These are phyloP conservation scores for Henckelia pumila DNA, from an alignment of 257 asterid genomes.

Conservation along the genomic window DNA sequence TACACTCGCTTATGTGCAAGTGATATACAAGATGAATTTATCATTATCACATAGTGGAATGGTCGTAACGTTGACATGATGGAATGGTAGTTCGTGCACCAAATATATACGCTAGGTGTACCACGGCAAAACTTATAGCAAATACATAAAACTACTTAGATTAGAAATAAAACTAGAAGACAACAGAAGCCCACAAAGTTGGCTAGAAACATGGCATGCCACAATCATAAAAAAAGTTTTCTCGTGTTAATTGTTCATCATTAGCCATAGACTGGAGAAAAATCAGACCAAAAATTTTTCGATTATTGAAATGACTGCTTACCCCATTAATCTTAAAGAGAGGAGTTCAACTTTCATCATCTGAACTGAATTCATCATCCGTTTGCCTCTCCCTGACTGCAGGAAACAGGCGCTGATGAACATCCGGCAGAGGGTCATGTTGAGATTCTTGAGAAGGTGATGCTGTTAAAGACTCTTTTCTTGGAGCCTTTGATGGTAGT, in stretches of 20 bases:
- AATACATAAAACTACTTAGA: not conserved
- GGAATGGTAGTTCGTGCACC: not conserved
- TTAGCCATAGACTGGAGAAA: not conserved
- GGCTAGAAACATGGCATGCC: not conserved
- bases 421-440: slow-evolving; percentile 42
- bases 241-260: not conserved
- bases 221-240: not conserved
- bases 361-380: slow-evolving; percentile 61
- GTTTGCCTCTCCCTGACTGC: slow-evolving; percentile 57
- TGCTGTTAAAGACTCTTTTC: slow-evolving; percentile 37
- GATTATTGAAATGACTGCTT: not conserved
- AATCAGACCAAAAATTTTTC: not conserved
- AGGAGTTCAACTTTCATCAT: slow-evolving; percentile 48
- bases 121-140: not conserved
- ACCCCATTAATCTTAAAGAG: slow-evolving; percentile 10
- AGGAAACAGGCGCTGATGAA: slow-evolving; percentile 54
- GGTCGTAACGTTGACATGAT: not conserved
- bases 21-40: not conserved
- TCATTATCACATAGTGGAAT: not conserved
- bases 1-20: not conserved
- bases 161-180: not conserved
- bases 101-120: not conserved
- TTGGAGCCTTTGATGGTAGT: slow-evolving; percentile 33
- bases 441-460: slow-evolving; percentile 53
- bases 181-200: not conserved